phyloP scores from a whole-genome alignment of 345 rosid genomes.

The Moricandia moricandioides region DNA sequence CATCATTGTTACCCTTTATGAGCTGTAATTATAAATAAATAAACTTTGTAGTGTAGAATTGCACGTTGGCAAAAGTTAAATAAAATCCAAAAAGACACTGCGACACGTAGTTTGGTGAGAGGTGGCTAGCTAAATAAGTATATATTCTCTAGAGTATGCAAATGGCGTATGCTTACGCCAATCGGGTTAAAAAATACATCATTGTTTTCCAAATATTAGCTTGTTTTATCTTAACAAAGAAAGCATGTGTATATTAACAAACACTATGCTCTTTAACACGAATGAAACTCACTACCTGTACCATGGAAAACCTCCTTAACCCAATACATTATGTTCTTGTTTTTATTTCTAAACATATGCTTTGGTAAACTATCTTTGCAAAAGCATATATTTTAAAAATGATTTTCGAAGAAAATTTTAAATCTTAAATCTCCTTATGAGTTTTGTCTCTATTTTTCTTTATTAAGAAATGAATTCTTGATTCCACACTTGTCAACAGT shows the following conservation, averaged over 20 bases:
- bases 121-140: conserved; percentile 17
- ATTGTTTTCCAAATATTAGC: not conserved
- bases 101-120: conserved; percentile 22
- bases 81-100: not conserved
- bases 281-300: not conserved
- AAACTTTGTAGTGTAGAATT: not conserved
- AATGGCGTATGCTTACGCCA: conserved; percentile 2
- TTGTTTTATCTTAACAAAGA: not conserved
- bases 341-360: not conserved
- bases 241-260: not conserved
- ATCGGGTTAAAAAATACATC: not conserved
- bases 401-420: not conserved
- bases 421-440: not conserved
- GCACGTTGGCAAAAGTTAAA: conserved; percentile 17
- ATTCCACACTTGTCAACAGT: not conserved
- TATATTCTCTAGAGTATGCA: conserved; percentile 18
- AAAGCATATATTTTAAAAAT: not conserved
- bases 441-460: not conserved
- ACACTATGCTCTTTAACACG: not conserved
- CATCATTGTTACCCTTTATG: conserved; percentile 19
- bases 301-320: not conserved
- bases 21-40: not conserved
- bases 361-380: not conserved
- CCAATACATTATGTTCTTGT: not conserved
- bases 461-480: not conserved